Conservation (phyloP, 805 yeast genomes). For the Kuraishia piskuri region DNA sequence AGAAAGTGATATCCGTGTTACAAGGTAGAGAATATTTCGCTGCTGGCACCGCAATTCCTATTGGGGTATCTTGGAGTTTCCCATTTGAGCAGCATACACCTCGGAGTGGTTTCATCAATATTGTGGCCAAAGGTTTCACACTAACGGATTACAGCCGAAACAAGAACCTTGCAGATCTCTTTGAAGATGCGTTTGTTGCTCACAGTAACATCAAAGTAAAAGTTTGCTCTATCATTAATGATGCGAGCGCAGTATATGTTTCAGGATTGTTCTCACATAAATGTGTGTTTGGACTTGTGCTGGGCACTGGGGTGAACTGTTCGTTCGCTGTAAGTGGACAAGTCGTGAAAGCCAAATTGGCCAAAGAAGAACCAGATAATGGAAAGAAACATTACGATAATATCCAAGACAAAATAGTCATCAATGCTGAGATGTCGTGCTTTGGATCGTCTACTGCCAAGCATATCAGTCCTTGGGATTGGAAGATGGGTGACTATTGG, state of each 20-base stretch:
- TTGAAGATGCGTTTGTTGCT: conserved; percentile 25
- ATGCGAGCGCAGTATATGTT: conserved; percentile 55
- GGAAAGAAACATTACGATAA: not conserved
- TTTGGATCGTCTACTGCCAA: conserved; percentile 34
- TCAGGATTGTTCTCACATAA: conserved; percentile 32
- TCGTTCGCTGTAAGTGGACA: conserved; percentile 27
- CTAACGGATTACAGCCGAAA: conserved; percentile 33
- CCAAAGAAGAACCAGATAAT: conserved; percentile 7
- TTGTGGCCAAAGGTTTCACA: conserved; percentile 56
- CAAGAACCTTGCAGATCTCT: conserved; percentile 30
- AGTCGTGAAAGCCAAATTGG: not conserved
- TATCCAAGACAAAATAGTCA: conserved; percentile 11
- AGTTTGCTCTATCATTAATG: conserved; percentile 46
- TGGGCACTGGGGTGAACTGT: conserved; percentile 64
- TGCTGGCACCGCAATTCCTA: conserved; percentile 16
- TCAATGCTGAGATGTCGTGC: conserved; percentile 48
- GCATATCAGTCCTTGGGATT: conserved; percentile 30
- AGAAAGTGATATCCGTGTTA: conserved; percentile 23
- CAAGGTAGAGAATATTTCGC: conserved; percentile 2
- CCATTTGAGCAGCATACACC: conserved; percentile 35
- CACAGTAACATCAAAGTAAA: conserved; percentile 18
- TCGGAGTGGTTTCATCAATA: conserved; percentile 35
- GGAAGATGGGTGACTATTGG: conserved; percentile 27
- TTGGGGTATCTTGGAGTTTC: conserved; percentile 52
- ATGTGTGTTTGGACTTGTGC: conserved; percentile 44